These are phyloP conservation scores for Friedmanniomyces endolithicus DNA, from an alignment of 495 filamentous ascomycete species.

Conservation along the genomic window DNA sequence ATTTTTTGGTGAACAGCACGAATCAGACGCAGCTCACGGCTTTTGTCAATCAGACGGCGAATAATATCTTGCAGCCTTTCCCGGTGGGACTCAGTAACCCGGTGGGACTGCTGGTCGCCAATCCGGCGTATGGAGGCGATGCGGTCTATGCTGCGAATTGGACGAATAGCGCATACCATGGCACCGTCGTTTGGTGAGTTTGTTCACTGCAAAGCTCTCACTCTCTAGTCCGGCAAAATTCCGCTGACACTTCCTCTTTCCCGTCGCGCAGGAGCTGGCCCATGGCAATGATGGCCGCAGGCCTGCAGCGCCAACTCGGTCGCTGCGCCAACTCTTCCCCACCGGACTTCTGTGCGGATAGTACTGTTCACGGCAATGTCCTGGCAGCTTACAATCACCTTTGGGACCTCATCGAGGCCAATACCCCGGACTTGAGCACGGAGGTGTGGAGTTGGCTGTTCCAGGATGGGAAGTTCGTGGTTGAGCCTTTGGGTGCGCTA, in stretches of 20 bases:
- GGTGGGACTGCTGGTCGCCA: slow-evolving; percentile 47
- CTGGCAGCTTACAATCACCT: slow-evolving; percentile 45
- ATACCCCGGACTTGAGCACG: slow-evolving; percentile 37
- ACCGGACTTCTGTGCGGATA: slow-evolving; percentile 42
- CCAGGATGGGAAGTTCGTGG: slow-evolving; percentile 35
- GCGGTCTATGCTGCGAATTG: slow-evolving; percentile 37
- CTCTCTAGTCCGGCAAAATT: neutral
- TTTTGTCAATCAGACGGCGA: slow-evolving; percentile 44
- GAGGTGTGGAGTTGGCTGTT: slow-evolving; percentile 58
- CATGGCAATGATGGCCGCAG: slow-evolving; percentile 51
- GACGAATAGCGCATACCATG: slow-evolving; percentile 48
- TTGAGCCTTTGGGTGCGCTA: slow-evolving; percentile 41
- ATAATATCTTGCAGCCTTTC: slow-evolving; percentile 44
- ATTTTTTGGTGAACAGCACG: slow-evolving; percentile 49
- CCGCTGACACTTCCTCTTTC: no score
- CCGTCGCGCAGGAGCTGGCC: slow-evolving; percentile 35
- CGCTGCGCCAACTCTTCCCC: slow-evolving; percentile 31
- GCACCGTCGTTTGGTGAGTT: slow-evolving; percentile 47
- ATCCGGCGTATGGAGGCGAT: slow-evolving; percentile 46
- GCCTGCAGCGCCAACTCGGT: slow-evolving; percentile 32
- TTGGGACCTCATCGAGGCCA: slow-evolving; percentile 48
- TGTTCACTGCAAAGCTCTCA: neutral
- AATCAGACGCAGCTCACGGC: slow-evolving; percentile 43
- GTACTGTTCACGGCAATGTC: slow-evolving; percentile 36
- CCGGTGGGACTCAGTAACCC: slow-evolving; percentile 46